A percentile compares a stretch with the other conserved stretches of the same genome.
Evolutionary conservation across 2,329 filamentous ascomycete species (phyloP).

Genomic region (Sclerotinia borealis): DNA sequence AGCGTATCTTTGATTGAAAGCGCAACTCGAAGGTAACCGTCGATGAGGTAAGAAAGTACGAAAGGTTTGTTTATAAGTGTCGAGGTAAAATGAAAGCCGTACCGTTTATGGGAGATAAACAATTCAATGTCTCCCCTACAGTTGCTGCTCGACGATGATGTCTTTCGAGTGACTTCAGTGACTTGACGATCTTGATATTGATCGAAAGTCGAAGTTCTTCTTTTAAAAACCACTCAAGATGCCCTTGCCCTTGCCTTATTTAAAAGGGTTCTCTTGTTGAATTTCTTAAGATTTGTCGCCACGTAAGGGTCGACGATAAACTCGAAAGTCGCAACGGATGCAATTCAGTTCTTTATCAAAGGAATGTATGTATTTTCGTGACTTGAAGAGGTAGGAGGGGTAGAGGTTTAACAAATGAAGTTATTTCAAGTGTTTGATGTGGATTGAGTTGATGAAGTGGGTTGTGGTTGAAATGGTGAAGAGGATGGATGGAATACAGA

Average conservation of each 20-base stretch:
- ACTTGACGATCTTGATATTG: not conserved
- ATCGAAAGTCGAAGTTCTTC: not conserved
- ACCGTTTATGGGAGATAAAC: conserved; percentile 86
- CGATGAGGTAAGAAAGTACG: conserved; percentile 5
- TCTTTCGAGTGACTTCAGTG: not conserved
- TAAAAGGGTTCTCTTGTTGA: not conserved
- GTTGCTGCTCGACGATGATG: conserved; percentile 37
- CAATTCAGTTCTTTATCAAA: conserved; percentile 4
- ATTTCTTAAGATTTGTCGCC: not conserved
- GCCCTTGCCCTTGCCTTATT: too few relatives aligned
- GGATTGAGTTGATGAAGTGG: not conserved
- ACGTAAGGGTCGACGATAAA: not conserved
- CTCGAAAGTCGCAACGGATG: not conserved
- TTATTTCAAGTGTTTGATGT: not conserved
- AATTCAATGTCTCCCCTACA: conserved; percentile 94
- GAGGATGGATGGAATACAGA: conserved; percentile 5
- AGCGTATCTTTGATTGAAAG: not conserved
- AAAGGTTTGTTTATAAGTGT: conserved; percentile 11
- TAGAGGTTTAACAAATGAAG: not conserved
- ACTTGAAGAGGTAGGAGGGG: not conserved
- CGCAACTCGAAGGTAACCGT: conserved; percentile 15
- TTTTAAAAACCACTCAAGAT: not conserved
- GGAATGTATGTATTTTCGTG: conserved; percentile 2
- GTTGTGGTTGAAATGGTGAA: conserved; percentile 8
- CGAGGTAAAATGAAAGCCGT: conserved; percentile 31